phyloP scores from a whole-genome alignment of 352 stramenopile species.

The Pythium insidiosum region DNA sequence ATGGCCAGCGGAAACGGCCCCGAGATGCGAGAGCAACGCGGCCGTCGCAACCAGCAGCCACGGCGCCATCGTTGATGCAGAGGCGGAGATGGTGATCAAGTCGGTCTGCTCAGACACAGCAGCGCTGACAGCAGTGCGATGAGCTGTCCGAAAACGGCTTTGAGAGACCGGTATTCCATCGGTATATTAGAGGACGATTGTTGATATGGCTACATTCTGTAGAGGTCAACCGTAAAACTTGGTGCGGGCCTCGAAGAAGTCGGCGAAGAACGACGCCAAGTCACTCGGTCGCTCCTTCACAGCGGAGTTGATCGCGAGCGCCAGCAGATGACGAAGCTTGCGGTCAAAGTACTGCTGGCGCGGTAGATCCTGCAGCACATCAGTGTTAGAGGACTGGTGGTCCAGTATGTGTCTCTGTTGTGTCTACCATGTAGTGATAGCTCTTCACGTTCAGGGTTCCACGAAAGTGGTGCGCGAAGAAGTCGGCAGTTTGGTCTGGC shows the following conservation, averaged over 20 bases:
- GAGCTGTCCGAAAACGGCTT: too few relatives aligned
- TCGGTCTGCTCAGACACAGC: too few relatives aligned
- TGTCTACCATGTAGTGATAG: constrained; percentile 71
- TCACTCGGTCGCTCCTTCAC: constrained; percentile 57
- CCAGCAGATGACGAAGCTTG: constrained; percentile 66
- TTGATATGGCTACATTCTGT: too few relatives aligned
- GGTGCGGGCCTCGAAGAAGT: constrained; percentile 60
- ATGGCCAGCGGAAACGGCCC: neutral
- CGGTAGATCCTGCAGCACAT: constrained; percentile 43
- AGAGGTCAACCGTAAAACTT: too few relatives aligned
- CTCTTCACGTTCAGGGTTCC: constrained; percentile 63
- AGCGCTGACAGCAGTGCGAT: too few relatives aligned
- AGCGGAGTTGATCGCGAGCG: constrained; percentile 48
- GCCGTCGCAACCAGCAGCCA: neutral
- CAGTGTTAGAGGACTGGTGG: neutral
- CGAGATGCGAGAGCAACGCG: neutral
- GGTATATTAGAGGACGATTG: too few relatives aligned
- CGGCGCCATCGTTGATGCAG: neutral
- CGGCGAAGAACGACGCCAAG: constrained; percentile 36
- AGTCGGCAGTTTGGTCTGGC: constrained; percentile 63
- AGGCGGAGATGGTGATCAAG: too few relatives aligned
- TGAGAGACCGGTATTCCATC: too few relatives aligned
- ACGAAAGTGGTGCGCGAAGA: constrained; percentile 52
- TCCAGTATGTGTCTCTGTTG: too few relatives aligned
- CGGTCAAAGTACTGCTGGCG: constrained; percentile 68